Percentiles rank a stretch among this genome's conserved stretches.
phyloP scores from a whole-genome alignment of 106 monocot genomes.

The Ottelia alismoides region DNA sequence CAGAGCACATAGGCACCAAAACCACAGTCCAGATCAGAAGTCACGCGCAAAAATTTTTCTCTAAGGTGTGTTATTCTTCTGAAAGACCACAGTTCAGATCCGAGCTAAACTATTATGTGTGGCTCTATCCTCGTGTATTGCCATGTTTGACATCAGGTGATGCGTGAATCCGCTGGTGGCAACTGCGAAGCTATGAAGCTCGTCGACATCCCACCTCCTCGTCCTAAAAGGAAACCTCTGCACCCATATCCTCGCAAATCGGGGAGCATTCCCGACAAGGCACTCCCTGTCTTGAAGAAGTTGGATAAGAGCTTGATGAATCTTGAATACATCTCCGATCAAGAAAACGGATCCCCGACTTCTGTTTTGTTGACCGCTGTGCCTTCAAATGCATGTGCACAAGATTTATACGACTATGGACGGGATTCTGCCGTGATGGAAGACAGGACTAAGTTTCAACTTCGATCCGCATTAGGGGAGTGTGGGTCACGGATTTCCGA shows the following conservation, averaged over 20 bases:
- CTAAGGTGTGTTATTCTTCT: conserved; percentile 6
- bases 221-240: conserved; percentile 61
- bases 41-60: conserved; percentile 16
- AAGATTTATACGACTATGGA: too few relatives aligned
- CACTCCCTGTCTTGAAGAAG: conserved; percentile 4
- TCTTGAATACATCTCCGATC: conserved; percentile 11
- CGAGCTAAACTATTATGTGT: too few relatives aligned
- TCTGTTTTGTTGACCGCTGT: too few relatives aligned
- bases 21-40: conserved; percentile 11
- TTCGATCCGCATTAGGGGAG: too few relatives aligned
- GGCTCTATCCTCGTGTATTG: too few relatives aligned
- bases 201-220: conserved; percentile 72
- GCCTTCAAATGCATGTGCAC: too few relatives aligned
- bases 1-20: conserved; percentile 14
- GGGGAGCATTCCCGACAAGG: conserved; percentile 2
- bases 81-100: too few relatives aligned
- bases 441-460: too few relatives aligned
- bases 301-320: conserved; percentile 6
- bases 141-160: conserved; percentile 22
- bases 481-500: too few relatives aligned
- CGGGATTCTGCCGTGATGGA: too few relatives aligned
- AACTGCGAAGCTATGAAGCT: conserved; percentile 6
- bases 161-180: conserved; percentile 16
- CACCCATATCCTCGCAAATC: conserved; percentile 80
- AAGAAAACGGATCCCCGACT: conserved; percentile 41